These are phyloP conservation scores for Pistacia integerrima DNA, from an alignment of 345 rosid species.

Conservation along the genomic window DNA sequence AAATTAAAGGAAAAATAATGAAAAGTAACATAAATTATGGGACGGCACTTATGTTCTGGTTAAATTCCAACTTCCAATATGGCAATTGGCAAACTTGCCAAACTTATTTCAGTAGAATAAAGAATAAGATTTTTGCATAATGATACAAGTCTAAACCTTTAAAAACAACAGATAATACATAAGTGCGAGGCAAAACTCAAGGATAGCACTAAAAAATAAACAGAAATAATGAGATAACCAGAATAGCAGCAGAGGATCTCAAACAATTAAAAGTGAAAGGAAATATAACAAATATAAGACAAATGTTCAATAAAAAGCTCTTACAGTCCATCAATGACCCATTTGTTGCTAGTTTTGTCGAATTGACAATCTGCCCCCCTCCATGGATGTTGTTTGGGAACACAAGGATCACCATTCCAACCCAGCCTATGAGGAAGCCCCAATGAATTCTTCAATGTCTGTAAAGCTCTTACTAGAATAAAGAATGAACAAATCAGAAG, in stretches of 20 bases:
- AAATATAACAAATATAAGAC: conserved; percentile 15
- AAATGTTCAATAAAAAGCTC: conserved; percentile 29
- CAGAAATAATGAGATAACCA: background rate
- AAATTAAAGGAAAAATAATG: background rate
- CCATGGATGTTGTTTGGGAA: conserved; percentile 99
- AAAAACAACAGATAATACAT: background rate
- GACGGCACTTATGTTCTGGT: background rate
- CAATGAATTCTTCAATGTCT: conserved; percentile 64
- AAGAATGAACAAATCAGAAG: conserved; percentile 26
- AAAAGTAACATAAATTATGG: background rate
- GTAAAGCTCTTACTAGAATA: conserved; percentile 72
- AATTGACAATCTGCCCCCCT: conserved; percentile 85
- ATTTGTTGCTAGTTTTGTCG: conserved; percentile 63
- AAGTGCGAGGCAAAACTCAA: background rate
- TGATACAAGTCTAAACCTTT: background rate
- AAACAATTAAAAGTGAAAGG: background rate
- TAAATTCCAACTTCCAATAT: background rate
- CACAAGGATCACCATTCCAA: conserved; percentile 99
- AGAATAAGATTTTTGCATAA: background rate
- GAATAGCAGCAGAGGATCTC: background rate
- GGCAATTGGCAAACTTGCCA: background rate
- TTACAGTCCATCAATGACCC: conserved; percentile 99
- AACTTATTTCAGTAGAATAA: background rate
- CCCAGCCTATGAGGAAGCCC: conserved; percentile 91
- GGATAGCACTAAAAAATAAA: background rate